Percentiles rank a stretch among this genome's conserved stretches.
These are phyloP conservation scores for Falciphora oryzae DNA, from an alignment of 2,329 filamentous ascomycete genomes.

Conservation along the genomic window DNA sequence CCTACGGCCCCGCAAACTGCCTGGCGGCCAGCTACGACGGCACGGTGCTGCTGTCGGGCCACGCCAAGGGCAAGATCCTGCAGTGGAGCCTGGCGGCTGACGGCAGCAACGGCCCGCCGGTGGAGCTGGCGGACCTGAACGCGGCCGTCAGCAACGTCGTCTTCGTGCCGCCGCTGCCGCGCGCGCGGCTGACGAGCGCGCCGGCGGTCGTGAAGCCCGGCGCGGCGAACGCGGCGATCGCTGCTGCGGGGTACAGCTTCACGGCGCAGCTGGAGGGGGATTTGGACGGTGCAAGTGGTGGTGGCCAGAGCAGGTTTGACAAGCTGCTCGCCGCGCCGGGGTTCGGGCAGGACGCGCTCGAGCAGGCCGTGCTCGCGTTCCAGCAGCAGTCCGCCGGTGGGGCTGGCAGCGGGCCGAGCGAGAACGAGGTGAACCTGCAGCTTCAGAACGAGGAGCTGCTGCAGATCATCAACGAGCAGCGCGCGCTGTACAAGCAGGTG, in stretches of 20 bases:
- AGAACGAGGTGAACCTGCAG: constrained; percentile 18
- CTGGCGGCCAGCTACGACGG: constrained; percentile 77
- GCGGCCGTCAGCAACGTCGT: constrained; percentile 76
- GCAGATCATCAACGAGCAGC: constrained; percentile 34
- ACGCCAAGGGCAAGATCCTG: constrained; percentile 71
- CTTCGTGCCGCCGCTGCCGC: constrained; percentile 60
- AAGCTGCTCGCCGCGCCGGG: constrained; percentile 41
- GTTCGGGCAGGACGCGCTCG: constrained; percentile 40
- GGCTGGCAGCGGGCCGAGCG: constrained; percentile 17
- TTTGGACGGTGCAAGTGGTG: constrained; percentile 23
- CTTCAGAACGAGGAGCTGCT: constrained; percentile 32
- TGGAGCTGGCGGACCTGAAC: constrained; percentile 65
- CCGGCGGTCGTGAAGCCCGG: constrained; percentile 70
- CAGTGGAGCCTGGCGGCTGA: constrained; percentile 67
- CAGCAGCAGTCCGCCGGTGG: constrained; percentile 22
- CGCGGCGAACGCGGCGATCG: constrained; percentile 51
- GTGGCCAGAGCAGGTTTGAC: constrained; percentile 33
- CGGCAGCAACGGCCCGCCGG: constrained; percentile 60
- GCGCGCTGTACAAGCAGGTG: constrained; percentile 27
- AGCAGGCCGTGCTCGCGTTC: constrained; percentile 44
- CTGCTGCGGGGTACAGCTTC: constrained; percentile 52
- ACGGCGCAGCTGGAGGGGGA: constrained; percentile 55
- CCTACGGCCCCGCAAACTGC: constrained; percentile 57
- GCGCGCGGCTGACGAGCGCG: constrained; percentile 23
- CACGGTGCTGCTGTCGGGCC: constrained; percentile 72